A percentile compares a stretch with the other conserved stretches of the same genome.
These are phyloP conservation scores for Achaetomiella virescens DNA, from an alignment of 495 filamentous ascomycete species.

Conservation along the genomic window DNA sequence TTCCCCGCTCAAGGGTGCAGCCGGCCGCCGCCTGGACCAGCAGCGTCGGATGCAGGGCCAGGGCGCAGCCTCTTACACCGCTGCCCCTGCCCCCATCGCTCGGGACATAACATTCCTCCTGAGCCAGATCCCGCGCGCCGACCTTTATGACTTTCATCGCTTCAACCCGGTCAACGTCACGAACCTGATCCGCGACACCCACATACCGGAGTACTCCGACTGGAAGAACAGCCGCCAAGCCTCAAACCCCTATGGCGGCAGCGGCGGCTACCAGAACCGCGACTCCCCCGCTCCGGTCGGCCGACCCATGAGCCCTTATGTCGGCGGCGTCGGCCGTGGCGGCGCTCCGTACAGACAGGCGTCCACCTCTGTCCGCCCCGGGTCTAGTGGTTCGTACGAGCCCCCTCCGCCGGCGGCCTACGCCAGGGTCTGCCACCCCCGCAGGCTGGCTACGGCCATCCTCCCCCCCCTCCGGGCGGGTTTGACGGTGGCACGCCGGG, in stretches of 20 bases:
- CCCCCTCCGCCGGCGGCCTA: conserved; percentile 34
- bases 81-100: conserved; percentile 52
- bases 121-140: conserved; percentile 71
- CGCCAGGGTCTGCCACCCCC: conserved; percentile 17
- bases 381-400: conserved; percentile 41
- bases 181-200: conserved; percentile 59
- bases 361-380: conserved; percentile 38
- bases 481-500: neutral
- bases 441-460: conserved; percentile 10
- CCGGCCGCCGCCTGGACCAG: conserved; percentile 75
- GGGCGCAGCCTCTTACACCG: conserved; percentile 30
- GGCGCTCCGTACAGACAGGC: conserved; percentile 34
- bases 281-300: conserved; percentile 36
- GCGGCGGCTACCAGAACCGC: conserved; percentile 27
- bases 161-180: conserved; percentile 70
- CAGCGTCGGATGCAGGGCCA: conserved; percentile 55
- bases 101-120: conserved; percentile 75
- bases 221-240: conserved; percentile 27
- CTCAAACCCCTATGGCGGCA: conserved; percentile 28
- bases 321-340: conserved; percentile 23
- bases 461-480: conserved; percentile 1
- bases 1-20: conserved; percentile 80
- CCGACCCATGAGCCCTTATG: conserved; percentile 37
- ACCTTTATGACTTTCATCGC: conserved; percentile 56
- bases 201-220: conserved; percentile 53